A percentile compares a stretch with the other conserved stretches of the same genome.
These are phyloP conservation scores for Podaxis carcinomalis DNA, from an alignment of 768 basidiomycete genomes.

Conservation along the genomic window DNA sequence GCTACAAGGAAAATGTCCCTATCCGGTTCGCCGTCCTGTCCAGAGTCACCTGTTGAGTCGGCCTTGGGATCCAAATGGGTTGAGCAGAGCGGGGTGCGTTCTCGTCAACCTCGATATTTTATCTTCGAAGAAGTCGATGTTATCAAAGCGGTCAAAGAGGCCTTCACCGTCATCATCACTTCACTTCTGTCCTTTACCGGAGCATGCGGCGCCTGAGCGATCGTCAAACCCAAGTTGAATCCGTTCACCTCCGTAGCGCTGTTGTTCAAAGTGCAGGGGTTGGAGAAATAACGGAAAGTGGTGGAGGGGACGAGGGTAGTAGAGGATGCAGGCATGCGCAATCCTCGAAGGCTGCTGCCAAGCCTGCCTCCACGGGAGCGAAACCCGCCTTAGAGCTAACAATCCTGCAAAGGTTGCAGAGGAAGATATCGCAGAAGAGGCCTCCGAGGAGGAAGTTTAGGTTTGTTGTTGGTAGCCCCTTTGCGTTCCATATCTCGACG, in stretches of 20 bases:
- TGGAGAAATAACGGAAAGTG: slow-evolving; percentile 9
- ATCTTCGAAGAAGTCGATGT: background rate
- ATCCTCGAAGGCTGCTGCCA: no score
- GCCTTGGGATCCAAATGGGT: background rate
- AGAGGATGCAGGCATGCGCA: background rate
- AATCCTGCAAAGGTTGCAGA: no score
- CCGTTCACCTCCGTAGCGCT: background rate
- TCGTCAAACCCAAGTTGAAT: background rate
- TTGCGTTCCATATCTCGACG: no score
- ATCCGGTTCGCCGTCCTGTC: no score
- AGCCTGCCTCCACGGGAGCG: no score
- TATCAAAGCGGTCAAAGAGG: slow-evolving; percentile 7
- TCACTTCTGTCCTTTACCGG: background rate
- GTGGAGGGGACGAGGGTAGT: slow-evolving; percentile 13
- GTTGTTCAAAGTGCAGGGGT: slow-evolving; percentile 11
- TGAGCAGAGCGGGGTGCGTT: background rate
- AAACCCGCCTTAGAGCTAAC: no score
- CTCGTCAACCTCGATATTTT: background rate
- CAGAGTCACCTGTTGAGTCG: background rate
- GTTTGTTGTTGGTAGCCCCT: no score
- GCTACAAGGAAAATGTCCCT: no score
- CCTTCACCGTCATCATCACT: slow-evolving; percentile 1
- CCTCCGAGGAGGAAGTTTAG: no score
- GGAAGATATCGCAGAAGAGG: no score
- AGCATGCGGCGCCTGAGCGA: slow-evolving; percentile 3